phyloP scores from a whole-genome alignment of 139 green algal genomes.

The Auxenochlorella protothecoides region DNA sequence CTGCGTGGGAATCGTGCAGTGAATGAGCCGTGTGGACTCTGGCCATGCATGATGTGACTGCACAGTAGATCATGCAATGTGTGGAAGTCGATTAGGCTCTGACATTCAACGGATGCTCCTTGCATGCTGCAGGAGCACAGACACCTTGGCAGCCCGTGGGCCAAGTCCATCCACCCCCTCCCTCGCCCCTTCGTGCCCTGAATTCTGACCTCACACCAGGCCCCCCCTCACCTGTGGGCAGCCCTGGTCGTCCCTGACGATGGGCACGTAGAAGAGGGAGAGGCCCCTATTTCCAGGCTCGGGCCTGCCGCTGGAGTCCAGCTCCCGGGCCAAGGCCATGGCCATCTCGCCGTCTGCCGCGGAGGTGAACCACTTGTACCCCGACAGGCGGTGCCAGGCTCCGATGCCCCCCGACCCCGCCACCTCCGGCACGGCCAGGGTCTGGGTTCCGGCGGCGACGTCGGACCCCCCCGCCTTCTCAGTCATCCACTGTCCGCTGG shows the following conservation, averaged over 20 bases:
- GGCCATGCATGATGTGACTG: too few species aligned
- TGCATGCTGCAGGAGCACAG: too few species aligned
- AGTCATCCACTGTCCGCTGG: constrained; percentile 20
- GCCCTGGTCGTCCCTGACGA: background rate
- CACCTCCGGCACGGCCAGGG: background rate
- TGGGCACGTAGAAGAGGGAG: constrained; percentile 9
- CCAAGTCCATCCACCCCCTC: too few species aligned
- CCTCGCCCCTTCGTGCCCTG: too few species aligned
- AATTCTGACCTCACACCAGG: too few species aligned
- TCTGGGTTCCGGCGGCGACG: constrained; percentile 5
- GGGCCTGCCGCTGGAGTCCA: background rate
- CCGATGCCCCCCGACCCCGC: background rate
- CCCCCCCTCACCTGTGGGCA: constrained; percentile 1
- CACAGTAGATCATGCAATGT: too few species aligned
- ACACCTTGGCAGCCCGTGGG: too few species aligned
- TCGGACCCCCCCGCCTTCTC: constrained; percentile 9
- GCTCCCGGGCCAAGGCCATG: constrained; percentile 10
- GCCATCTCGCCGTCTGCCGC: constrained; percentile 13
- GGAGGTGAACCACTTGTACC: constrained; percentile 23
- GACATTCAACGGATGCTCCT: too few species aligned
- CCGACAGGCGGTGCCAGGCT: constrained; percentile 8
- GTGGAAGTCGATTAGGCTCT: too few species aligned
- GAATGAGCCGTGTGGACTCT: background rate
- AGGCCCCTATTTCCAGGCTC: background rate
- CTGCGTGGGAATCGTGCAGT: background rate